Evolutionary conservation across 805 yeast genomes (phyloP), one percentile per base, ranked within the genome.

Genomic region (Schwanniomyces yamadae): DNA sequence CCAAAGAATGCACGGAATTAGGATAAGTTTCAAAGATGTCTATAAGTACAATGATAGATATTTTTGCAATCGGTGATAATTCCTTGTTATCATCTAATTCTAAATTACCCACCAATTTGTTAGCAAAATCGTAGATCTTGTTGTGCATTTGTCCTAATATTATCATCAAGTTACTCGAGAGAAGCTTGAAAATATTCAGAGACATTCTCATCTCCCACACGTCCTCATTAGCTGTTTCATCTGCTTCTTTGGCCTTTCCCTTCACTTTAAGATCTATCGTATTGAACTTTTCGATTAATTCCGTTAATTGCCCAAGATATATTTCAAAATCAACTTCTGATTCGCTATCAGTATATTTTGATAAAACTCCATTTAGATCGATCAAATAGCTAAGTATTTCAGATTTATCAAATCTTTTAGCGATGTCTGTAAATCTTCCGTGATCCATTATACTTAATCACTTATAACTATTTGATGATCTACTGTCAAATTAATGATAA

Each of bases 1-100:
- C 44, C 45, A 68, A 57, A 3, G 72, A 57, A 8, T 61, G 54
- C 30, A 66, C 48, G 8, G 61, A 59, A 25, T 59, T 52, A 3
- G 73, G 73, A 34, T 50, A 65, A 1, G 48, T 35, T 28, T 66
- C 69, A 46, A 61, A 58, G 20, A 69, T 38, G 37, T 68, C 73
- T 29, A 58, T 62, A 30, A 68, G 54, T 9, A 69, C 35, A 12
- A 66, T 43, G 6, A 57, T 48, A 2, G 66, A 52, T 15, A 61
- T 41, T 11, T 50, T 41, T 9, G 56, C 49, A 3, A 47, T 45
- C 3, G 42, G 34, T 4, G 50, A 16, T 11, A 55, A 36, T 6
- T 44, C 46, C 17, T 45, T 49, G 17, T 16, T 37, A 5, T 48
- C 54, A 13, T 41, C 48, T 9, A 52, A 38, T 3, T 33, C 39